Evolutionary conservation across 2,329 filamentous ascomycete genomes (phyloP).

Genomic region (Cytospora schulzeri): DNA sequence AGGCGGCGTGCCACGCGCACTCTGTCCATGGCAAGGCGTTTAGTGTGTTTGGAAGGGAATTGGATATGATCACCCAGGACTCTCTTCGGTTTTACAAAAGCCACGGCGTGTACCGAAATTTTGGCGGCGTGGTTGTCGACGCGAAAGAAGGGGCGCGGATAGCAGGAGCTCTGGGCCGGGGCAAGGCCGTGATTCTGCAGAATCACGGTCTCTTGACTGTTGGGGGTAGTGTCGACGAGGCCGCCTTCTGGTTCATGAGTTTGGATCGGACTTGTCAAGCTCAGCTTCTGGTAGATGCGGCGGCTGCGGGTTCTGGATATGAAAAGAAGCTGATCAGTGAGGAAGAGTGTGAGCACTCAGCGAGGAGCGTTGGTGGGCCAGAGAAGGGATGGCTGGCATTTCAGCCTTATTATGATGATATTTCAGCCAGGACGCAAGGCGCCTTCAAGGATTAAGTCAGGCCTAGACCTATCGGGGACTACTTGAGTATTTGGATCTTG

Average conservation of each 20-base stretch:
- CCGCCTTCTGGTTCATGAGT: constrained; percentile 68
- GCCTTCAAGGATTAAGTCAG: constrained; percentile 44
- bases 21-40: constrained; percentile 67
- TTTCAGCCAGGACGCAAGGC: constrained; percentile 52
- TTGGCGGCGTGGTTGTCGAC: constrained; percentile 55
- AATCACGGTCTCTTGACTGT: constrained; percentile 74
- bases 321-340: constrained; percentile 39
- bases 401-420: constrained; percentile 56
- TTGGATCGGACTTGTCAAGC: constrained; percentile 68
- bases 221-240: constrained; percentile 71
- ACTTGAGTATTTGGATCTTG: too few species aligned
- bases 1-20: constrained; percentile 70
- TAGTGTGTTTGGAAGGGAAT: constrained; percentile 61
- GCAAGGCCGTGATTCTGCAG: constrained; percentile 64
- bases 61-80: constrained; percentile 72
- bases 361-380: constrained; percentile 41
- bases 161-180: constrained; percentile 61
- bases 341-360: constrained; percentile 39
- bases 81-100: constrained; percentile 64
- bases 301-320: constrained; percentile 41
- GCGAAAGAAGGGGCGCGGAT: constrained; percentile 65
- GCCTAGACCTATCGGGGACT: neutral
- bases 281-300: constrained; percentile 65
- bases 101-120: constrained; percentile 66
- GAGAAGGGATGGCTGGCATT: constrained; percentile 57